A percentile compares a stretch with the other conserved stretches of the same genome.
These are phyloP conservation scores for Capsicum baccatum DNA, from an alignment of 257 asterid species.

Conservation along the genomic window DNA sequence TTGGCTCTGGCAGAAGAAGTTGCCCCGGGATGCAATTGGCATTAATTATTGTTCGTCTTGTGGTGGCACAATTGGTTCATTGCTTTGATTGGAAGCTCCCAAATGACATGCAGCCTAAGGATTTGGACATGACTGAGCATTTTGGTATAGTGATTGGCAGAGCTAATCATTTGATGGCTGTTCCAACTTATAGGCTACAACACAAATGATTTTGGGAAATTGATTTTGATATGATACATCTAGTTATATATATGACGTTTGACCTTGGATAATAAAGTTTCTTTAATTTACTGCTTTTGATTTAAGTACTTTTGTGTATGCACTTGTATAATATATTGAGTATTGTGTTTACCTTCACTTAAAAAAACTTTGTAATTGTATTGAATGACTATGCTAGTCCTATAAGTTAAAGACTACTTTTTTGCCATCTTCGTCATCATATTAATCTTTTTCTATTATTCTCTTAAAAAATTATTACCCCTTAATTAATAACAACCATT, in stretches of 20 bases:
- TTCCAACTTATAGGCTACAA: slow-evolving; percentile 37
- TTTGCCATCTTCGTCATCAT: no score
- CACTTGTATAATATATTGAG: background rate
- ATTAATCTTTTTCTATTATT: no score
- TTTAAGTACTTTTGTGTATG: background rate
- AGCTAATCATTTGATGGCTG: slow-evolving; percentile 38
- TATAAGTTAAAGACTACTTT: no score
- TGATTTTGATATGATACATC: background rate
- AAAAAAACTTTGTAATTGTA: no score
- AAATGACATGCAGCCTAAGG: slow-evolving; percentile 43
- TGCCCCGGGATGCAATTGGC: slow-evolving; percentile 65
- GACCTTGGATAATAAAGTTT: background rate
- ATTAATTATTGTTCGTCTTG: slow-evolving; percentile 45
- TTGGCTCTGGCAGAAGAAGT: slow-evolving; percentile 60
- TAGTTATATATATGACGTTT: background rate
- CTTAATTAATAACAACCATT: no score
- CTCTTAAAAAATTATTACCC: no score
- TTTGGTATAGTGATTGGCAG: slow-evolving; percentile 47
- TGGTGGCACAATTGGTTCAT: slow-evolving; percentile 62
- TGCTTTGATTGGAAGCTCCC: slow-evolving; percentile 67
- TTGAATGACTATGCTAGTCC: no score
- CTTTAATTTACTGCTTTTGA: background rate
- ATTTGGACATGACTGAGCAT: slow-evolving; percentile 55
- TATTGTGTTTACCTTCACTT: no score
- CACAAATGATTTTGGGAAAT: slow-evolving; percentile 20